phyloP scores from a whole-genome alignment of 2,329 filamentous ascomycete species.

The Xylaria arbuscula region DNA sequence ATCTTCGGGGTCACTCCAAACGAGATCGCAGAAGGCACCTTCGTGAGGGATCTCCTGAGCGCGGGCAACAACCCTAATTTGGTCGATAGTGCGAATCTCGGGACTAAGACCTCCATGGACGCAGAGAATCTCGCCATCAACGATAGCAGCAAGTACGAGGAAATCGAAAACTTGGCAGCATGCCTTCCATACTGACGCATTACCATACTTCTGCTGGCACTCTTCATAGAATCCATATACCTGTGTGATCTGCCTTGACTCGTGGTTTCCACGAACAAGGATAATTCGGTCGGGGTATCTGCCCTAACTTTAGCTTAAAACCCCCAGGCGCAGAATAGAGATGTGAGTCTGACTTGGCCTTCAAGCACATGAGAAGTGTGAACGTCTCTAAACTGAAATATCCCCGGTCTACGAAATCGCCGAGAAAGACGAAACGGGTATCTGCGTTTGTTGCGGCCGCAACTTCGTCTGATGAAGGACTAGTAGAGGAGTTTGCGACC shows the following conservation, averaged over 20 bases:
- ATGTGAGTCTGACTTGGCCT: conserved; percentile 67
- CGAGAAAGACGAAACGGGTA: conserved; percentile 71
- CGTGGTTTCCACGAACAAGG: conserved; percentile 96
- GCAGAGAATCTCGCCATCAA: conserved; percentile 98
- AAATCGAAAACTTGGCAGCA: conserved; percentile 99
- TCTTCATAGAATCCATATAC: conserved; percentile 99
- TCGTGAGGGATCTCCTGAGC: conserved; percentile 99
- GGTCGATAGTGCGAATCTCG: conserved; percentile 96
- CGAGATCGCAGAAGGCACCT: conserved; percentile 96
- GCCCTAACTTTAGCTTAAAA: conserved; percentile 50
- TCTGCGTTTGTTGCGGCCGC: conserved; percentile 53
- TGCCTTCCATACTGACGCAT: conserved; percentile 99
- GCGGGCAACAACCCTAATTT: conserved; percentile 97
- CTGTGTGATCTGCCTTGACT: conserved; percentile 96
- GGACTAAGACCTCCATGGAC: conserved; percentile 92
- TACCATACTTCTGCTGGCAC: conserved; percentile 97
- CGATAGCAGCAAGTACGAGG: conserved; percentile 93
- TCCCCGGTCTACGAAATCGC: conserved; percentile 96
- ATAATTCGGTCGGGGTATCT: conserved; percentile 96
- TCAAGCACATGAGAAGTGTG: conserved; percentile 94
- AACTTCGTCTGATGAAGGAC: conserved; percentile 47
- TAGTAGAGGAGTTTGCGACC: conserved; percentile 49
- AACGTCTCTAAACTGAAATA: conserved; percentile 99
- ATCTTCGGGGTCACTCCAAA: conserved; percentile 98
- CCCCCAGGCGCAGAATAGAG: not conserved